A percentile compares a stretch with the other conserved stretches of the same genome.
Conservation (phyloP, 352 stramenopile genomes). For the Detonula confervacea region DNA sequence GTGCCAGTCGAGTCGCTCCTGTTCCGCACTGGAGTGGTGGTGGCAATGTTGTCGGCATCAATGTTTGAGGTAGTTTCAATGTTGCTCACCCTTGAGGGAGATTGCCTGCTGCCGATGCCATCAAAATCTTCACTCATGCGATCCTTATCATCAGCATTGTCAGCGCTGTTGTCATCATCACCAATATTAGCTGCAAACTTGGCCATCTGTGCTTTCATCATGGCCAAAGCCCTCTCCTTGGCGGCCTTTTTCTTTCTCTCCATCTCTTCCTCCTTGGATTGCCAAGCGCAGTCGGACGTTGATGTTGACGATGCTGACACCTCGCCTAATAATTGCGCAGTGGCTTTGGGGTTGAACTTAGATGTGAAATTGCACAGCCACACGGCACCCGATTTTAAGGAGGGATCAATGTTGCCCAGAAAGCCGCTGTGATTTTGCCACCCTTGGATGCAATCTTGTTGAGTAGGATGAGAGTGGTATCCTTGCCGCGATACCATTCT, state of each 20-base stretch:
- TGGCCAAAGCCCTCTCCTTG: constrained; percentile 76
- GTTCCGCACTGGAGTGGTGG: constrained; percentile 31
- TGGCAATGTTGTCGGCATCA: too few relatives aligned
- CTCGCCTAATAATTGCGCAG: constrained; percentile 45
- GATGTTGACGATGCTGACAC: constrained; percentile 8
- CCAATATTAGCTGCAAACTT: constrained; percentile 79
- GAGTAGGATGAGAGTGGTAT: constrained; percentile 67
- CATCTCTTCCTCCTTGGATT: constrained; percentile 51
- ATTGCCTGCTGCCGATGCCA: constrained; percentile 10
- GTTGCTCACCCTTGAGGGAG: constrained; percentile 32
- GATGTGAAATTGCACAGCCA: constrained; percentile 80
- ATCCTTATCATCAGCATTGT: constrained; percentile 41
- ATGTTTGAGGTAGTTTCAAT: constrained; percentile 25
- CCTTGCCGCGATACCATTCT: constrained; percentile 73
- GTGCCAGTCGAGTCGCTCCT: constrained; percentile 13
- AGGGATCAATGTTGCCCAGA: constrained; percentile 65
- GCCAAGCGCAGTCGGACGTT: neutral
- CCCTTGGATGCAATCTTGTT: constrained; percentile 56
- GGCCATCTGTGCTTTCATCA: constrained; percentile 78
- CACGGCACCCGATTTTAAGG: constrained; percentile 66
- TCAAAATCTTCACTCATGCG: constrained; percentile 31
- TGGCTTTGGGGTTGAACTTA: constrained; percentile 56
- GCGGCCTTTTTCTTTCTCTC: constrained; percentile 63
- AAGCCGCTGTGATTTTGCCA: constrained; percentile 58
- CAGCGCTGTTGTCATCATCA: too few relatives aligned